A percentile compares a stretch with the other conserved stretches of the same genome.
Evolutionary conservation across 768 basidiomycete genomes (phyloP).

Genomic region (Cystofilobasidium ferigula): DNA sequence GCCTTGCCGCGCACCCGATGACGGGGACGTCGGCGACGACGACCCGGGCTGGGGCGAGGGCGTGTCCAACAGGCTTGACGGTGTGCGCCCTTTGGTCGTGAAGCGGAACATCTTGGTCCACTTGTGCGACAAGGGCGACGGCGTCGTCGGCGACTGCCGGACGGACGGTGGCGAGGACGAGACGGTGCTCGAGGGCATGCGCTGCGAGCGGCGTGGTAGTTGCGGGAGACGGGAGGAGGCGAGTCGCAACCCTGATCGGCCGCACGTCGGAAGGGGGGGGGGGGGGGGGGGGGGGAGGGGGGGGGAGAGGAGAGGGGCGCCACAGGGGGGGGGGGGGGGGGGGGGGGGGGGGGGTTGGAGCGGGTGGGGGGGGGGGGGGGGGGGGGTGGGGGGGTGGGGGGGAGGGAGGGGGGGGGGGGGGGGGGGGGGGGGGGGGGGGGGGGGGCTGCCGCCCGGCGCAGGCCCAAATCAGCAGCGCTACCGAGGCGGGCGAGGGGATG

Average conservation of each 20-base stretch:
- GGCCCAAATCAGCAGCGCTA: no score
- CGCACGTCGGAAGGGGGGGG: no score
- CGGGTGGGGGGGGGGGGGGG: no score
- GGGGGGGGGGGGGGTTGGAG: no score
- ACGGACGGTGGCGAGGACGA: not conserved
- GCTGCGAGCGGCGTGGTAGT: not conserved
- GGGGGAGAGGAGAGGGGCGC: no score
- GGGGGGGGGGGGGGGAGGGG: no score
- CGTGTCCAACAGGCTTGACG: conserved; percentile 46
- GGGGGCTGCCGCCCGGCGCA: no score
- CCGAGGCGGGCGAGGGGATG: no score
- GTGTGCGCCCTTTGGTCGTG: conserved; percentile 45
- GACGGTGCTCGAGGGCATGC: not conserved
- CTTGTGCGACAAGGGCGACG: conserved; percentile 13
- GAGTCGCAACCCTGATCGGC: not conserved
- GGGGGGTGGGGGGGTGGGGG: no score
- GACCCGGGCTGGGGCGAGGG: conserved; percentile 39
- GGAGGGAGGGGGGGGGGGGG: no score
- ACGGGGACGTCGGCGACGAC: conserved; percentile 55
- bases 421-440: no score
- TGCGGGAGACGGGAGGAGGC: not conserved
- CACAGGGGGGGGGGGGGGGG: no score
- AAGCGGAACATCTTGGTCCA: conserved; percentile 25
- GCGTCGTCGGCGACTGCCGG: not conserved
- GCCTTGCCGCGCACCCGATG: not conserved